phyloP scores from a whole-genome alignment of 805 yeast genomes.

The Starmerella khaoyaiensis region DNA sequence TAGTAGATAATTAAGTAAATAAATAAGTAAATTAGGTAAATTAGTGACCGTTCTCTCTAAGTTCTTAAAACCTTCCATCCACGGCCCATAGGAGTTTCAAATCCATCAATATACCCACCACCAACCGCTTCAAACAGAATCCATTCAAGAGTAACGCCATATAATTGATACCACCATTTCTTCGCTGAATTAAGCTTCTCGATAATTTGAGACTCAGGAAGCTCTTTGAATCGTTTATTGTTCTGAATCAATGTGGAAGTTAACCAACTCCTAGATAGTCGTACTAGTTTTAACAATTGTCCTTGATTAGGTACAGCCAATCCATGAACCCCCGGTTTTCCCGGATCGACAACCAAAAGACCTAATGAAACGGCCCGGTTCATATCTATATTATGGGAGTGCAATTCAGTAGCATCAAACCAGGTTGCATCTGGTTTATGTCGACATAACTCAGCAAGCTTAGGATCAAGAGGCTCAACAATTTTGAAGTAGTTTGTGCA shows the following conservation, averaged over 20 bases:
- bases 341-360: slow-evolving; percentile 27
- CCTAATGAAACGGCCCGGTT: slow-evolving; percentile 24
- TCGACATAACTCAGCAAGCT: slow-evolving; percentile 21
- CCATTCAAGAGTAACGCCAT: slow-evolving; percentile 42
- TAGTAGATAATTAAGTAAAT: too few species aligned
- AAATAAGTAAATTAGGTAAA: too few species aligned
- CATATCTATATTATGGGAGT: slow-evolving; percentile 15
- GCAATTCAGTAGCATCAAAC: slow-evolving; percentile 22
- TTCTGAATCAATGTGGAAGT: slow-evolving; percentile 20
- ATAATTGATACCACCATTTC: slow-evolving; percentile 34
- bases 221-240: slow-evolving; percentile 29
- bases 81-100: slow-evolving; percentile 46
- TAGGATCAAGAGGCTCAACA: slow-evolving; percentile 5
- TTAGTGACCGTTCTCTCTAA: too few species aligned
- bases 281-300: slow-evolving; percentile 26
- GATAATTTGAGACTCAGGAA: slow-evolving; percentile 26
- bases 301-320: slow-evolving; percentile 31
- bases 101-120: slow-evolving; percentile 43
- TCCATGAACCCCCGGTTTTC: slow-evolving; percentile 24
- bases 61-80: slow-evolving; percentile 48
- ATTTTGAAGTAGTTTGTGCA: slow-evolving; percentile 18
- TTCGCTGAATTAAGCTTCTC: slow-evolving; percentile 25
- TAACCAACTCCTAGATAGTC: slow-evolving; percentile 29
- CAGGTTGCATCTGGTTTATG: slow-evolving; percentile 23
- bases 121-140: slow-evolving; percentile 43